Evolutionary conservation across 768 basidiomycete species (phyloP).

Genomic region (Hebeloma cylindrosporum): DNA sequence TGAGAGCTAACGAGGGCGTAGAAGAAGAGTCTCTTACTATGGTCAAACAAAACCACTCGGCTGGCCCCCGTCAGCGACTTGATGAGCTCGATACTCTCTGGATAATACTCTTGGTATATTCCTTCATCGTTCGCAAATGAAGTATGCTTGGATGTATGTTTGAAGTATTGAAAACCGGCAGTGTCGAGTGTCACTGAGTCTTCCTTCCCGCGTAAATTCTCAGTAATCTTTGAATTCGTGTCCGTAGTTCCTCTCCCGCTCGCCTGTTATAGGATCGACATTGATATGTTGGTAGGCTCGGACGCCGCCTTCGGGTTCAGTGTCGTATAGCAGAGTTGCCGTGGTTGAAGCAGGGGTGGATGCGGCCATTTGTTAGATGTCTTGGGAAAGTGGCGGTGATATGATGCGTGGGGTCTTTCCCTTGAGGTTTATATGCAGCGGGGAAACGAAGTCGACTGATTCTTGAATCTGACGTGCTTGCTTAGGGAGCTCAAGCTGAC

Average conservation of each 20-base stretch:
- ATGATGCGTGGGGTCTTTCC: too few relatives aligned
- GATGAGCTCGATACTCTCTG: slow-evolving; percentile 56
- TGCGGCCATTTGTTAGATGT: too few relatives aligned
- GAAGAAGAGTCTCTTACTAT: slow-evolving; percentile 46
- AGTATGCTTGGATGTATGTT: slow-evolving; percentile 42
- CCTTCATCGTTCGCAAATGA: slow-evolving; percentile 52
- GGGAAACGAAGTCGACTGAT: too few relatives aligned
- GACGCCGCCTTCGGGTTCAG: slow-evolving; percentile 38
- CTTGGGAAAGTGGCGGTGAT: too few relatives aligned
- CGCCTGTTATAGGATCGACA: slow-evolving; percentile 33
- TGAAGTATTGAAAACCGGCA: slow-evolving; percentile 49
- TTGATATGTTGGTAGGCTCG: slow-evolving; percentile 40
- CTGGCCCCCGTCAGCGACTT: slow-evolving; percentile 61
- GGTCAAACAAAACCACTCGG: slow-evolving; percentile 57
- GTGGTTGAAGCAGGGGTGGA: slow-evolving; percentile 20
- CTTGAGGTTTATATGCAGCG: too few relatives aligned
- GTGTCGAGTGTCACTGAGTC: slow-evolving; percentile 43
- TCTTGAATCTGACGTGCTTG: too few relatives aligned
- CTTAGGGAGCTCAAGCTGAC: too few relatives aligned
- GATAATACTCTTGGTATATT: slow-evolving; percentile 55
- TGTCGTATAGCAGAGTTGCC: slow-evolving; percentile 37
- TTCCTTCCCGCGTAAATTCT: slow-evolving; percentile 56
- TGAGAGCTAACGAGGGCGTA: not conserved
- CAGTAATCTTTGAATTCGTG: slow-evolving; percentile 34
- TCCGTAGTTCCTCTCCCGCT: slow-evolving; percentile 36